Evolutionary conservation across 2,329 filamentous ascomycete genomes (phyloP).

Genomic region (Acarospora socialis): DNA sequence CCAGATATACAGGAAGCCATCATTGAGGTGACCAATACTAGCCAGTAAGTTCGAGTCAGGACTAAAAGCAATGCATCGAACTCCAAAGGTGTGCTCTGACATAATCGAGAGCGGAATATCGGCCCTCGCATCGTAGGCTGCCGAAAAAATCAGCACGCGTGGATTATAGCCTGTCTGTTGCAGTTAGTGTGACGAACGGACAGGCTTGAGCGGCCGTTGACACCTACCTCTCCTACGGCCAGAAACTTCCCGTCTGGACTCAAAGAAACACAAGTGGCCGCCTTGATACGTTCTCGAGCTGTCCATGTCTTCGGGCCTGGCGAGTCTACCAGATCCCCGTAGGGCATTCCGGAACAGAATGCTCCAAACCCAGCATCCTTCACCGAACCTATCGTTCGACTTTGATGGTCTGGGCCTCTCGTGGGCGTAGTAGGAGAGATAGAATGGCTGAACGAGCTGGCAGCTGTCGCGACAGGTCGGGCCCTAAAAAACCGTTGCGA

Average conservation of each 20-base stretch:
- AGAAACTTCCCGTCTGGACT: slow-evolving; percentile 77
- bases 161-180: slow-evolving; percentile 73
- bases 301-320: slow-evolving; percentile 57
- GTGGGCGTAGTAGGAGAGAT: slow-evolving; percentile 42
- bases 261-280: slow-evolving; percentile 78
- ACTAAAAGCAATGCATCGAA: slow-evolving; percentile 80
- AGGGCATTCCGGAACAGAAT: slow-evolving; percentile 32
- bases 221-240: slow-evolving; percentile 66
- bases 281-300: slow-evolving; percentile 83
- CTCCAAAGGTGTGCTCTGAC: slow-evolving; percentile 79
- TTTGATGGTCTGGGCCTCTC: slow-evolving; percentile 39
- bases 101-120: slow-evolving; percentile 75
- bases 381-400: slow-evolving; percentile 41
- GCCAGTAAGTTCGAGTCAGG: slow-evolving; percentile 74
- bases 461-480: slow-evolving; percentile 53
- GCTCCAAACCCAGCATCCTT: slow-evolving; percentile 33
- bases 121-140: slow-evolving; percentile 58
- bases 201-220: slow-evolving; percentile 5
- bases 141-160: slow-evolving; percentile 76
- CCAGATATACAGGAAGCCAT: slow-evolving; percentile 91
- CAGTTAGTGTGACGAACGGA: slow-evolving; percentile 18
- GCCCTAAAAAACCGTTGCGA: slow-evolving; percentile 85
- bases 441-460: slow-evolving; percentile 45
- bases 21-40: slow-evolving; percentile 75
- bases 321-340: slow-evolving; percentile 40